These are phyloP conservation scores for Penicillium sp. DNA, from an alignment of 2,329 filamentous ascomycete species.

Conservation along the genomic window DNA sequence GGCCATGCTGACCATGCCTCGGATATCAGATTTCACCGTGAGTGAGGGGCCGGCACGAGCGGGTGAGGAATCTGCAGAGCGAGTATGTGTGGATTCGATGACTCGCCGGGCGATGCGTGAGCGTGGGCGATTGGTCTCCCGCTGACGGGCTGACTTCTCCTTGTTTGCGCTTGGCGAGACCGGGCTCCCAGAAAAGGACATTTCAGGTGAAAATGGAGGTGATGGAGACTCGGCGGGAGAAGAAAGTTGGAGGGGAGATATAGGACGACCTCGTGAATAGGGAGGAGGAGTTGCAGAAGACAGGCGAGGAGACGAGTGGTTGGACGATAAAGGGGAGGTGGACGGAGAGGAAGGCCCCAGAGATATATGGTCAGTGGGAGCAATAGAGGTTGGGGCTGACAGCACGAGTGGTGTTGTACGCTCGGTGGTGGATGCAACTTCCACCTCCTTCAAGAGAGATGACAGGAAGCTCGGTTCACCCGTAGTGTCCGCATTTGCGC, in stretches of 20 bases:
- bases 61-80: conserved; percentile 68
- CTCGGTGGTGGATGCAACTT: conserved; percentile 51
- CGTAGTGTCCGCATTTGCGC: conserved; percentile 30
- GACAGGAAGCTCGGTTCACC: conserved; percentile 78
- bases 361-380: conserved; percentile 38
- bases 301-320: conserved; percentile 42
- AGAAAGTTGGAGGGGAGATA: conserved; percentile 39
- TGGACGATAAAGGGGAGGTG: conserved; percentile 43
- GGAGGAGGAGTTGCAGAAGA: conserved; percentile 44
- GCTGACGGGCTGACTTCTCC: conserved; percentile 13
- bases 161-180: conserved; percentile 21
- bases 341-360: conserved; percentile 46
- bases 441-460: conserved; percentile 84
- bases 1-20: conserved; percentile 80
- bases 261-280: conserved; percentile 33
- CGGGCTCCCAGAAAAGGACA: conserved; percentile 64
- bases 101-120: conserved; percentile 30
- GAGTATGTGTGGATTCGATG: conserved; percentile 21
- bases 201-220: conserved; percentile 66
- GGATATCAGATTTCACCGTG: conserved; percentile 84
- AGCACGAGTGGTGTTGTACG: conserved; percentile 33
- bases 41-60: conserved; percentile 68
- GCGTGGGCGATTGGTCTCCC: conserved; percentile 17
- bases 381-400: conserved; percentile 39
- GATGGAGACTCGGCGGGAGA: conserved; percentile 34